These are phyloP conservation scores for Plenodomus lindquistii DNA, from an alignment of 2,329 filamentous ascomycete genomes.

Conservation along the genomic window DNA sequence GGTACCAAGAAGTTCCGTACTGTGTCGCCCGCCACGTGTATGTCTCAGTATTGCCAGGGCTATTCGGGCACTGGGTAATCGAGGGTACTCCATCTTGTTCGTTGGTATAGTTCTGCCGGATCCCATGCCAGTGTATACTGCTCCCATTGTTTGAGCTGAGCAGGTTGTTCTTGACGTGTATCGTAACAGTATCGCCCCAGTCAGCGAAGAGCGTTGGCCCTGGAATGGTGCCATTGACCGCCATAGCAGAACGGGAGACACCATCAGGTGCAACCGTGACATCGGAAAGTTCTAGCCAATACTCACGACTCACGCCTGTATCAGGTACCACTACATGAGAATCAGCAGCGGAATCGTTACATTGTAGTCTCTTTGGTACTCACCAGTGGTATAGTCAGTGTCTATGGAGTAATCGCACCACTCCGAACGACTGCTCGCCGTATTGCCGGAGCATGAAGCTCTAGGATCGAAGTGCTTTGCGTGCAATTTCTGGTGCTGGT, in stretches of 20 bases:
- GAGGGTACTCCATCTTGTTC: slow-evolving; percentile 36
- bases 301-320: slow-evolving; percentile 60
- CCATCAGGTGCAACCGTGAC: slow-evolving; percentile 58
- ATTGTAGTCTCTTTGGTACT: neutral
- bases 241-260: slow-evolving; percentile 45
- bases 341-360: neutral
- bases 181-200: slow-evolving; percentile 45
- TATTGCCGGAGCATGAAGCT: slow-evolving; percentile 38
- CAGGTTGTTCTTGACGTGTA: slow-evolving; percentile 42
- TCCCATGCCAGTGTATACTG: slow-evolving; percentile 38
- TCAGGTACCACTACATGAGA: slow-evolving; percentile 44
- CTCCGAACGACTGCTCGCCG: slow-evolving; percentile 29
- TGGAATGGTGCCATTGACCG: slow-evolving; percentile 50
- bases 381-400: slow-evolving; percentile 55
- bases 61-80: slow-evolving; percentile 39
- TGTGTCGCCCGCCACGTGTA: slow-evolving; percentile 45
- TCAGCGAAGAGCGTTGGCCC: slow-evolving; percentile 50
- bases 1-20: slow-evolving; percentile 50
- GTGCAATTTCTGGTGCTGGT: slow-evolving; percentile 3
- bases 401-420: slow-evolving; percentile 56
- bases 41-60: slow-evolving; percentile 26
- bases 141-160: slow-evolving; percentile 34
- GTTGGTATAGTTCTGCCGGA: slow-evolving; percentile 38
- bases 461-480: slow-evolving; percentile 7
- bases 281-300: slow-evolving; percentile 50